Evolutionary conservation across 2,329 filamentous ascomycete genomes (phyloP).

Genomic region (Phialemoniopsis sp.): DNA sequence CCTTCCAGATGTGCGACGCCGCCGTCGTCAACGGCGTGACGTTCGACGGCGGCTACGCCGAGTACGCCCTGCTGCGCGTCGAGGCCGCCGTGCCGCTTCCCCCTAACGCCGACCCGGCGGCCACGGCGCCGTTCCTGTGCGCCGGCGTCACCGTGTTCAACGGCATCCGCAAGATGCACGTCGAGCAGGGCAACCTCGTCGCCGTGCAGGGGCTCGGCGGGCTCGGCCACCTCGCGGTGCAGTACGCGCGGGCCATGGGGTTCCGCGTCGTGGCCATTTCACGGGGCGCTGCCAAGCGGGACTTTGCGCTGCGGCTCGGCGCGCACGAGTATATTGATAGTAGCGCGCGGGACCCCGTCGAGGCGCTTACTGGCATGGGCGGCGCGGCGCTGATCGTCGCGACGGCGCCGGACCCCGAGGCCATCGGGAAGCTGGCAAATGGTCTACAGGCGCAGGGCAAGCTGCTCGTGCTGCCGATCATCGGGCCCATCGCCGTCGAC

Average conservation of each 20-base stretch:
- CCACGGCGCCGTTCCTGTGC: constrained; percentile 56
- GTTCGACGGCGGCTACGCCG: constrained; percentile 61
- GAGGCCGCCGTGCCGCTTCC: constrained; percentile 58
- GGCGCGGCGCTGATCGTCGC: constrained; percentile 58
- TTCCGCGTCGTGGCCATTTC: constrained; percentile 63
- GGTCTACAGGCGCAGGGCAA: constrained; percentile 53
- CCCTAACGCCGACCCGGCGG: constrained; percentile 39
- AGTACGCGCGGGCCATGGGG: constrained; percentile 72
- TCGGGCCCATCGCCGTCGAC: constrained; percentile 38
- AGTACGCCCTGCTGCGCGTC: constrained; percentile 55
- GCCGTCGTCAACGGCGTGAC: constrained; percentile 59
- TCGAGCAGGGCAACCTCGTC: constrained; percentile 46
- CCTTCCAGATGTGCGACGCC: constrained; percentile 66
- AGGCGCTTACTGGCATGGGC: constrained; percentile 45
- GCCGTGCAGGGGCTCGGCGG: constrained; percentile 68
- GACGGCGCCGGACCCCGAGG: constrained; percentile 56
- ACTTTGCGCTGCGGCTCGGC: constrained; percentile 60
- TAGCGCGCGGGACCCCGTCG: constrained; percentile 40
- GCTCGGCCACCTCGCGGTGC: constrained; percentile 71
- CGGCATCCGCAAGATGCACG: constrained; percentile 46
- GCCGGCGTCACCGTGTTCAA: constrained; percentile 61
- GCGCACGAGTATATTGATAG: constrained; percentile 57
- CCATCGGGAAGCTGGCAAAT: constrained; percentile 46
- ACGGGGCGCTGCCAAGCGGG: constrained; percentile 60
- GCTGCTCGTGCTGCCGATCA: constrained; percentile 51